Evolutionary conservation across 192 early-diverging fungal genomes (phyloP), one percentile per base, ranked within the genome.

Genomic region (Chytriomyces hyalinus): DNA sequence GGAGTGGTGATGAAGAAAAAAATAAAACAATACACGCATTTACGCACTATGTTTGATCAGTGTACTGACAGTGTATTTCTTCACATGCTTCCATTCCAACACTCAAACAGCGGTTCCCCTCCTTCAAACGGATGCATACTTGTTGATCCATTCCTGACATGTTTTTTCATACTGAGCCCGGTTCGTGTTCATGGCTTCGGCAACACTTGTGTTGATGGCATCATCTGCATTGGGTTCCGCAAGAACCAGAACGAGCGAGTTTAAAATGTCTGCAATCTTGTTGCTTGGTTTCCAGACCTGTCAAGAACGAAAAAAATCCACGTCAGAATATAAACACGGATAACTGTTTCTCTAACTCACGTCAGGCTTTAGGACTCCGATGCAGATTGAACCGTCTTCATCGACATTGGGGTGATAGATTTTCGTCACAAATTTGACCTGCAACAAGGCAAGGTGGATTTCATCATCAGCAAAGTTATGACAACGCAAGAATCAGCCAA

Each of bases 391-490:
- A 2, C 94, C 93, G 63, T 93, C 91, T 65, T 94, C 92, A 71
- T 94, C 94, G 64, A 93, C 82, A 78, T 93, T 93, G 15, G 91
- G 91, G 78, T 95, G 94, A 83, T 94, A 95, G 61, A 94, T 91
- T 76, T 91, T 92, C 62, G 92, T 94, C 24, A 73, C 63, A 77
- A 94, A 90, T 75, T 90, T 91, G 81, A 92, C 84, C 91, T 92
- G 73, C 51, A n/a, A 28, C 26, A 46, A 57, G 5, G 4, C 46
- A 46, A 57, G 5, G 4, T 57, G 36, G 36, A 36, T 36, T 36
- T 36, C 36, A 36, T 36, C 36, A 36, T 36, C 36, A 36, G 36
- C 36, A 36, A 0, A 36, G 36, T 36, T 36, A 4, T 4, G 4
- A 36, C 36, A 36, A 36, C 36, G 36, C 36, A 36, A 36, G 36